phyloP scores from a whole-genome alignment of 805 yeast species.

The Kuraishia hungarica region DNA sequence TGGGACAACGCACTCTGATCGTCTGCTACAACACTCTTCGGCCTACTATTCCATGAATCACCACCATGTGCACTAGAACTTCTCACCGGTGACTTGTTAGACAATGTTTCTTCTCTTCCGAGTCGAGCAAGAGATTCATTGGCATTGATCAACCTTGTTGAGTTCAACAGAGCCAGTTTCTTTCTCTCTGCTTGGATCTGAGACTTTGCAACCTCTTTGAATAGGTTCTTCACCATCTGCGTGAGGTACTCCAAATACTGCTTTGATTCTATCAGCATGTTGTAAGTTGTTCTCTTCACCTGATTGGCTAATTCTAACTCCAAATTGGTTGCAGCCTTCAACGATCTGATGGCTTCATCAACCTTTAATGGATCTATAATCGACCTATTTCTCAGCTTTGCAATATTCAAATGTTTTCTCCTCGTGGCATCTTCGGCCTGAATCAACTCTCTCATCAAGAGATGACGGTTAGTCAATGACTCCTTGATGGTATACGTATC shows the following conservation, averaged over 20 bases:
- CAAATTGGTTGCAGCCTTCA: conserved; percentile 68
- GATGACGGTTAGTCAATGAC: conserved; percentile 84
- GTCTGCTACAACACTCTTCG: conserved; percentile 15
- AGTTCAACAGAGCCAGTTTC: conserved; percentile 59
- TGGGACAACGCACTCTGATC: conserved; percentile 1
- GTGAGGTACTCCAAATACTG: conserved; percentile 56
- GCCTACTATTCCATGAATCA: conserved; percentile 27
- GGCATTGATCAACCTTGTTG: conserved; percentile 34
- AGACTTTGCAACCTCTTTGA: conserved; percentile 55
- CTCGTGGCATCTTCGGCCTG: conserved; percentile 73
- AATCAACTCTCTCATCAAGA: conserved; percentile 80
- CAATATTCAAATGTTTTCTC: conserved; percentile 62
- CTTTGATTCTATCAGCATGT: conserved; percentile 68
- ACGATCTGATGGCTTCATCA: conserved; percentile 76
- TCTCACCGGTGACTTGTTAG: conserved; percentile 5
- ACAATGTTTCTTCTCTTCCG: conserved; percentile 42
- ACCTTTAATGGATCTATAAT: conserved; percentile 81
- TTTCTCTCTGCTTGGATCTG: conserved; percentile 84
- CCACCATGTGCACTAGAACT: neutral
- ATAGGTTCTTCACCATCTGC: conserved; percentile 36
- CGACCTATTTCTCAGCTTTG: conserved; percentile 60
- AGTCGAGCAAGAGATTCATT: conserved; percentile 51
- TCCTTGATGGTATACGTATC: conserved; percentile 89
- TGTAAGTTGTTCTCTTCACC: conserved; percentile 75
- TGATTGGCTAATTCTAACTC: conserved; percentile 75